Percentiles rank a stretch among this genome's conserved stretches.
phyloP scores from a whole-genome alignment of 2,329 filamentous ascomycete species.

The Beauveria pseudobassiana region DNA sequence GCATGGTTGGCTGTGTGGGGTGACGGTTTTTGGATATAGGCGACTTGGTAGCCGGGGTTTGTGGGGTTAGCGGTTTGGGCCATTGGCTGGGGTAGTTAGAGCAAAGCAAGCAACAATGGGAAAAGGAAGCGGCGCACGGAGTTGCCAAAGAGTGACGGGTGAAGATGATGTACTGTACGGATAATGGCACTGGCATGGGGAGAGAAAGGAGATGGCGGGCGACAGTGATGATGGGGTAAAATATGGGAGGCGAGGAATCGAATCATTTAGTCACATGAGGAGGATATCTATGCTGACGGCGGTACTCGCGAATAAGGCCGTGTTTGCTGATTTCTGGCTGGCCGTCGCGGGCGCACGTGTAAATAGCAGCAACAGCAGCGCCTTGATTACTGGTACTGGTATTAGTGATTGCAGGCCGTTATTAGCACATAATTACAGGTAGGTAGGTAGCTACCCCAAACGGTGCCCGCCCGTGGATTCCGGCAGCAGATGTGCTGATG shows the following conservation, averaged over 20 bases:
- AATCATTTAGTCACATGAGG: too few species aligned
- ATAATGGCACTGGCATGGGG: neutral
- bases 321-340: neutral
- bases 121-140: neutral
- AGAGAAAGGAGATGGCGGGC: neutral
- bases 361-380: too few species aligned
- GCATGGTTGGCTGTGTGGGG: neutral
- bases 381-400: too few species aligned
- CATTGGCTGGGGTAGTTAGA: neutral
- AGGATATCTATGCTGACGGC: neutral
- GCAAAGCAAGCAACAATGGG: neutral
- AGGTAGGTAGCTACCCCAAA: neutral
- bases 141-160: too few species aligned
- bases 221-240: neutral
- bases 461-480: neutral
- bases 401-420: too few species aligned
- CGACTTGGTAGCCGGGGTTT: slow-evolving; percentile 6
- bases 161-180: too few species aligned
- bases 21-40: slow-evolving; percentile 6
- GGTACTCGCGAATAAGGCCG: neutral
- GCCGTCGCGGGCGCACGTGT: too few species aligned
- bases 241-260: too few species aligned
- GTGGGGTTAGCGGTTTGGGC: neutral
- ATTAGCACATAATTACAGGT: neutral
- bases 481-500: neutral